These are phyloP conservation scores for Solanum aculeatissimum DNA, from an alignment of 305 asterid species.

Conservation along the genomic window DNA sequence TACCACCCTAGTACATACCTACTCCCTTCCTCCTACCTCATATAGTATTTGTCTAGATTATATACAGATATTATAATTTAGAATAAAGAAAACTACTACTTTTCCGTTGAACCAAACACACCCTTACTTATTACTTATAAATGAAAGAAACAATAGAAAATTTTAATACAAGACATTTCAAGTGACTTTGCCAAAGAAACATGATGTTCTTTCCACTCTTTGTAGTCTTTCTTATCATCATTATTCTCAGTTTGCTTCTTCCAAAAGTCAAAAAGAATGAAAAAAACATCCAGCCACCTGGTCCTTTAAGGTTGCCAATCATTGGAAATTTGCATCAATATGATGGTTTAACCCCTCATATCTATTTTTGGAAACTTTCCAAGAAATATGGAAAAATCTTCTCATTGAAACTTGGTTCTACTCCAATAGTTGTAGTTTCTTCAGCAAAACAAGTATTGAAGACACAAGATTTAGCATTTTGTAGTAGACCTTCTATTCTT, in stretches of 20 bases:
- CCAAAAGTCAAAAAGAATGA: background rate
- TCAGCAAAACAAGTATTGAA: background rate
- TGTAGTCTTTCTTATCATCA: background rate
- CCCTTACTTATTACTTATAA: background rate
- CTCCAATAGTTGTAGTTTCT: background rate
- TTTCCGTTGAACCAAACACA: background rate
- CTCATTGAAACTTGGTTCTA: background rate
- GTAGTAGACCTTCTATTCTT: background rate
- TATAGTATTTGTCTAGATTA: background rate
- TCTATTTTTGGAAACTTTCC: background rate
- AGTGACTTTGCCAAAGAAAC: background rate
- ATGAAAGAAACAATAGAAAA: background rate
- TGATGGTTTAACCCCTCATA: background rate
- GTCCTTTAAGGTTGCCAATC: background rate
- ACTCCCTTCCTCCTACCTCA: background rate
- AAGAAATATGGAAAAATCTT: background rate
- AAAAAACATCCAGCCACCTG: background rate
- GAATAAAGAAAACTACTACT: background rate
- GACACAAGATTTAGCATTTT: background rate
- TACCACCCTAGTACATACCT: no score
- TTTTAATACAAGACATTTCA: background rate
- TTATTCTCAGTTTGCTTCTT: background rate
- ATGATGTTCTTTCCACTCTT: background rate
- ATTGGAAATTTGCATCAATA: background rate
- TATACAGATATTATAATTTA: background rate